phyloP scores from a whole-genome alignment of 768 basidiomycete genomes.

The Boletales sp. region DNA sequence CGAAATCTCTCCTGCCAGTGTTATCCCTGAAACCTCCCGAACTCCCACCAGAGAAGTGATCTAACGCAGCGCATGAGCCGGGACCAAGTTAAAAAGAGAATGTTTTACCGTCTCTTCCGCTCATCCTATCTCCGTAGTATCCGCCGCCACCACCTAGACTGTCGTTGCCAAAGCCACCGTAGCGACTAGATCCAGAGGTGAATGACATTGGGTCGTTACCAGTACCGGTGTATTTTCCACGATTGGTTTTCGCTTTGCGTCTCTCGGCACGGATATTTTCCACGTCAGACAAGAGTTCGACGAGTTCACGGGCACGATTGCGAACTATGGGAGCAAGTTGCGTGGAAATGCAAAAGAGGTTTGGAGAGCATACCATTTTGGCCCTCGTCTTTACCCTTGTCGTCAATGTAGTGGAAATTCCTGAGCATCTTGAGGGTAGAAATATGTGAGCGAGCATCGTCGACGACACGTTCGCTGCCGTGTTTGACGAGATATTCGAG shows the following conservation, averaged over 20 bases:
- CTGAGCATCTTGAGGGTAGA: constrained; percentile 96
- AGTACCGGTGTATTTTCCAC: constrained; percentile 82
- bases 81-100: constrained; percentile 1
- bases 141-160: constrained; percentile 33
- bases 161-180: constrained; percentile 71
- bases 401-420: constrained; percentile 98
- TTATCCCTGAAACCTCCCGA: constrained; percentile 62
- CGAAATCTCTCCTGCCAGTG: constrained; percentile 57
- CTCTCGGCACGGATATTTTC: constrained; percentile 87
- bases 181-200: constrained; percentile 51
- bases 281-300: constrained; percentile 87
- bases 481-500: constrained; percentile 96
- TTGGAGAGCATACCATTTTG: constrained; percentile 69
- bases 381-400: constrained; percentile 98
- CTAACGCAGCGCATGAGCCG: constrained; percentile 20
- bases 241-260: constrained; percentile 88
- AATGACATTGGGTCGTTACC: constrained; percentile 81
- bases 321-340: constrained; percentile 57
- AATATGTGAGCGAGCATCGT: constrained; percentile 92
- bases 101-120: constrained; percentile 36
- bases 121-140: constrained; percentile 44
- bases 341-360: not conserved
- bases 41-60: constrained; percentile 39
- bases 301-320: constrained; percentile 88
- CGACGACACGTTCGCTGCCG: constrained; percentile 95